Conservation (phyloP, 1,284 basidiomycete species). For the Termitomyces sp. region DNA sequence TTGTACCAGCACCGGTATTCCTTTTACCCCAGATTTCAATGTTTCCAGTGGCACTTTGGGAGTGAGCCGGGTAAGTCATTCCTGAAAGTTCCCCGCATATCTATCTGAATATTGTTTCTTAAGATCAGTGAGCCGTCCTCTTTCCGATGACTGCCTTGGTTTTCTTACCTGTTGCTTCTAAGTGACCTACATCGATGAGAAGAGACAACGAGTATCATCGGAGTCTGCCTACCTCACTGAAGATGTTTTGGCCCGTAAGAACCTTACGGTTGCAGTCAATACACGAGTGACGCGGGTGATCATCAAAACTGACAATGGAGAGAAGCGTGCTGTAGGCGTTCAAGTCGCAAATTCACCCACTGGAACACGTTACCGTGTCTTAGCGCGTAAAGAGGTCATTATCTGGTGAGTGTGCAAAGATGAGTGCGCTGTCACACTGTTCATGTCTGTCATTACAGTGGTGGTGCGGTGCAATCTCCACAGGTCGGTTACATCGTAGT, state of each 20-base stretch:
- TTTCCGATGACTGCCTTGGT: neutral
- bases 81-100: neutral
- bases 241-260: slow-evolving; percentile 54
- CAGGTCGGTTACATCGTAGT: slow-evolving; percentile 31
- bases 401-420: slow-evolving; percentile 41
- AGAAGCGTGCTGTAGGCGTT: slow-evolving; percentile 53
- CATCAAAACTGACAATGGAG: slow-evolving; percentile 44
- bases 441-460: slow-evolving; percentile 32
- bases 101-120: neutral
- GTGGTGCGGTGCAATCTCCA: slow-evolving; percentile 60
- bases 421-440: no score
- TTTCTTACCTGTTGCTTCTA: neutral
- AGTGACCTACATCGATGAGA: slow-evolving; percentile 62
- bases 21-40: slow-evolving; percentile 47
- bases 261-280: slow-evolving; percentile 53
- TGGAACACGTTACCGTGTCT: slow-evolving; percentile 37
- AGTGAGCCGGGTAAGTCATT: slow-evolving; percentile 43
- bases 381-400: slow-evolving; percentile 55
- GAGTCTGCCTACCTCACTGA: slow-evolving; percentile 63
- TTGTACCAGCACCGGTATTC: slow-evolving; percentile 44
- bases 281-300: slow-evolving; percentile 52
- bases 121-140: slow-evolving; percentile 34
- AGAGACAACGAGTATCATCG: slow-evolving; percentile 49
- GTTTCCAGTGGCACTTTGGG: slow-evolving; percentile 45
- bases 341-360: slow-evolving; percentile 42